Evolutionary conservation across 768 basidiomycete genomes (phyloP), one percentile per base, ranked within the genome.

Genomic region (Dictyophora rubrovolvata): DNA sequence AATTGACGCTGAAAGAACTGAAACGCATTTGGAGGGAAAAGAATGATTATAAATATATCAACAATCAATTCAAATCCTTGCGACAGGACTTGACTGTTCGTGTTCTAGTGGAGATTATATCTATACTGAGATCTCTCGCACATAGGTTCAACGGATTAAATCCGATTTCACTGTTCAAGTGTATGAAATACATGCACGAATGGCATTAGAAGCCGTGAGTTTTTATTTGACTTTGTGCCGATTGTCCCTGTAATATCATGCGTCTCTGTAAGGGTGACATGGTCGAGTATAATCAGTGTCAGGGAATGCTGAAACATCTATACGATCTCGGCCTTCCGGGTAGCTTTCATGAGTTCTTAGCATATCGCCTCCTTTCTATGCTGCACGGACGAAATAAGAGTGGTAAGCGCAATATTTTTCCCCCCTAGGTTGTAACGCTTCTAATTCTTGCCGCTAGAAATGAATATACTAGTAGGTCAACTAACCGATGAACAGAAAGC

Each of bases 201-300:
- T 98, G 77, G 96, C 96, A 48, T 76, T 99, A 46, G 91, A 94
- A 79, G 85, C 83, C 66, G 92, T 93, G 72, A 60, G 83, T 72
- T 49, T 48, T 60, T 47, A 54, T 28, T 17, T 37, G 23, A 47
- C 35, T n/a, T 16, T 54, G 10, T 54, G 47, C 23, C 56, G 9
- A 34, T 37, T 61, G 61, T 62, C 61, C 59, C 33, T 14, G 54
- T 54, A 53, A 22, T 61, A 42, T 52, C 48, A 46, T 47, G 59
- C 14, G 12, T n/a, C 10, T 22, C 34, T 51, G 33, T 59, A 23
- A 99, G 95, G 83, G 79, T 67, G 96, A 99, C 71, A 89, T 99
- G 79, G 93, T 96, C 64, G 96, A 99, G 80, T 98, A 95, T 70
- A 98, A 96, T 71, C 90, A 94, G 71, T 99, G 96, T 73, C 93